Conservation (phyloP, 805 yeast species). For the Candida ulmi region DNA sequence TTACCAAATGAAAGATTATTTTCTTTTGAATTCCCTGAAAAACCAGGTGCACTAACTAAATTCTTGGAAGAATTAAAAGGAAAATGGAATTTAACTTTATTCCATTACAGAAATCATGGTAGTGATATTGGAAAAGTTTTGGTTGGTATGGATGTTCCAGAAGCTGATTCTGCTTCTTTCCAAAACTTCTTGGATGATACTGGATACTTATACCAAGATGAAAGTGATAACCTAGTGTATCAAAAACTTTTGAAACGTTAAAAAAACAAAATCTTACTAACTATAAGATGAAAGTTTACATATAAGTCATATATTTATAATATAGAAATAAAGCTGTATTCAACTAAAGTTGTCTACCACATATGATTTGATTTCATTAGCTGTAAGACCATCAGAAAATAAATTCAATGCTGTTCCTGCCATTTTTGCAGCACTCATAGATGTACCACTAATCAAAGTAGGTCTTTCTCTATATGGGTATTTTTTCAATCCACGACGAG, state of each 20-base stretch:
- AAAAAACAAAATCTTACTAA: background rate
- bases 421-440: background rate
- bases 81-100: slow-evolving; percentile 88
- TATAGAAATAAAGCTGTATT: no score
- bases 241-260: slow-evolving; percentile 56
- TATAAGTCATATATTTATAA: no score
- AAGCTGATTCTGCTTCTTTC: slow-evolving; percentile 57
- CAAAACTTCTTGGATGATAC: slow-evolving; percentile 61
- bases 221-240: slow-evolving; percentile 82
- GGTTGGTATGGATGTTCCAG: slow-evolving; percentile 86
- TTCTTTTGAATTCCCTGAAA: slow-evolving; percentile 93
- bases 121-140: slow-evolving; percentile 89
- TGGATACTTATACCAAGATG: slow-evolving; percentile 76
- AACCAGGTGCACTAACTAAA: slow-evolving; percentile 87
- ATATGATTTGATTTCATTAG: background rate
- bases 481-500: background rate
- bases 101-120: slow-evolving; percentile 97
- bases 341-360: background rate
- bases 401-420: background rate
- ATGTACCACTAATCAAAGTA: background rate
- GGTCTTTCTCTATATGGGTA: background rate
- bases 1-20: slow-evolving; percentile 72
- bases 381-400: background rate
- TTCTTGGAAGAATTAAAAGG: slow-evolving; percentile 68
- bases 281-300: no score